Evolutionary conservation across 768 basidiomycete genomes (phyloP), one percentile per base, ranked within the genome.

Genomic region (Amanita rubescens): DNA sequence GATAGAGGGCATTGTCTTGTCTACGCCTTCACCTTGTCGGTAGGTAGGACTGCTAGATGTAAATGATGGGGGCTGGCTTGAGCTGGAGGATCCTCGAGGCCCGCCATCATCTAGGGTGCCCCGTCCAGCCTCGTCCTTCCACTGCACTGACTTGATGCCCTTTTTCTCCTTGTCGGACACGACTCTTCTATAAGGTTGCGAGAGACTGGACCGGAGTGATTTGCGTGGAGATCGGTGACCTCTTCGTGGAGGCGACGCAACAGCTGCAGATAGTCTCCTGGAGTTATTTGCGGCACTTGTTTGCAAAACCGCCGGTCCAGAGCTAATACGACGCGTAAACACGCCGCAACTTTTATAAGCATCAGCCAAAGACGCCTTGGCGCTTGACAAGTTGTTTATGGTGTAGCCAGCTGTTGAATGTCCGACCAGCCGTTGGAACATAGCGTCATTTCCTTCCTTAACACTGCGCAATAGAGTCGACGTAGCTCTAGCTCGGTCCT

Each of bases 41-140:
- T 61, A 60, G 22, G 63, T 63, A 15, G 75, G 75, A 54, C 72
- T 75, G 12, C 75, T 71, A 41, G 78, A 73, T 48, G 73, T 78
- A 49, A n/a, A 76, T 61, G 27, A 68, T 62, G 25, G 78, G 67
- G 39, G 68, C 64, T 19, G 60, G 63, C 59, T 59, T 12, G 60
- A 55, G 41, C 71, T 69, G 54, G 66, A 35, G 37, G 2, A 7
- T 15, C 38, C 30, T 24, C 20, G 30, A 8, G 14, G 58, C 56
- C 79, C 69, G 49, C 76, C 74, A 60, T 91, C 89, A 58, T 89
- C 86, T 43, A 92, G 69, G 48, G 82, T 77, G 24, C 90, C 90
- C 63, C 85, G 84, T n/a, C 90, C 90, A 5, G 76, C 89, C 66
- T 93, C 86, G 59, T 93, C 90, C 53, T 76, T 79, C 91, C 91